Percentiles rank a stretch among this genome's conserved stretches.
Conservation (phyloP, 108 stramenopile species). For the Pseudonitzschia multiseries region DNA sequence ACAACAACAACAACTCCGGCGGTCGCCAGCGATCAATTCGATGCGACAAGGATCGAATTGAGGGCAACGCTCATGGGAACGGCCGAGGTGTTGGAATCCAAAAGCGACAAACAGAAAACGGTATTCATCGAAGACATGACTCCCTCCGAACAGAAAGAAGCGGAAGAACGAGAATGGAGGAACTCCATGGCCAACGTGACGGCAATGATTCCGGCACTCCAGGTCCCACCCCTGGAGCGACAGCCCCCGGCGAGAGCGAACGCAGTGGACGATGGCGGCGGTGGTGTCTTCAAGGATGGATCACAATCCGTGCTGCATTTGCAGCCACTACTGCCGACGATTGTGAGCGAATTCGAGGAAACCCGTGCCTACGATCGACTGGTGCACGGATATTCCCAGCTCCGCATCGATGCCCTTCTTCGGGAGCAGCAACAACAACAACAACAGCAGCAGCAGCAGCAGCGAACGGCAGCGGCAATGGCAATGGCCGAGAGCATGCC, state of each 20-base stretch:
- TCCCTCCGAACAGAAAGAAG: conserved; percentile 32
- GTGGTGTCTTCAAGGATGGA: conserved; percentile 24
- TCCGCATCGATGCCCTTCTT: conserved; percentile 45
- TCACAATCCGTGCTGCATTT: too few species aligned
- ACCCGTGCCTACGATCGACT: conserved; percentile 42
- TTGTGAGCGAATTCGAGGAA: conserved; percentile 19
- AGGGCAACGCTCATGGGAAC: conserved; percentile 55
- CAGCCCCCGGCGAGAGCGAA: conserved; percentile 1
- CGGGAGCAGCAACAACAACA: conserved; percentile 11
- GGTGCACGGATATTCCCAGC: conserved; percentile 53
- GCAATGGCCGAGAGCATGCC: not conserved
- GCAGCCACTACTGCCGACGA: not conserved
- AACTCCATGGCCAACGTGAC: conserved; percentile 21
- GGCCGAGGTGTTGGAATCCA: conserved; percentile 39
- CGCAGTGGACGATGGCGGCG: not conserved
- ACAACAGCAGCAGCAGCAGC: not conserved
- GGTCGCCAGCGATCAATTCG: not conserved
- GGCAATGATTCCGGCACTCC: conserved; percentile 45
- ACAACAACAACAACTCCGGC: too few species aligned
- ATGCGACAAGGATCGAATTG: conserved; percentile 2
- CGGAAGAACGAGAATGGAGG: conserved; percentile 17
- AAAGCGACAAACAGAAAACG: conserved; percentile 8
- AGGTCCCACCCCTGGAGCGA: conserved; percentile 26
- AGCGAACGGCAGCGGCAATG: too few species aligned
- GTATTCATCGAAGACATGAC: conserved; percentile 55